Conservation (phyloP, 768 basidiomycete species). For the Boletus eberwhitei region DNA sequence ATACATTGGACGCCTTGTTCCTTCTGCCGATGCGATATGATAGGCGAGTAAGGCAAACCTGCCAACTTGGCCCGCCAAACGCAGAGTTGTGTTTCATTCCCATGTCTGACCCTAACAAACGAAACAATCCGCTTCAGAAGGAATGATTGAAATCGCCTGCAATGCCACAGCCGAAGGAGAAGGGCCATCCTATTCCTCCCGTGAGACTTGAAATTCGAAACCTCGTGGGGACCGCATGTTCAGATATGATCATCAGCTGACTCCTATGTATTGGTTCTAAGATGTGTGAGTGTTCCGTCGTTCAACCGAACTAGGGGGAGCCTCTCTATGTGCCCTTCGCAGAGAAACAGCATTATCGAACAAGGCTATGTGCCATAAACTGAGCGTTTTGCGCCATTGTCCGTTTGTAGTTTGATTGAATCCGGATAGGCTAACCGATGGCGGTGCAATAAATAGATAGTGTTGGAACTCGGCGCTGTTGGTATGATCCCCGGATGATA, state of each 20-base stretch:
- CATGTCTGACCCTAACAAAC: not conserved
- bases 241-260: slow-evolving; percentile 21
- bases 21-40: not conserved
- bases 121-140: slow-evolving; percentile 10
- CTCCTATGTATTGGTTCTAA: slow-evolving; percentile 8
- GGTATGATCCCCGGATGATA: slow-evolving; percentile 10
- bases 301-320: slow-evolving; percentile 2
- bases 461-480: slow-evolving; percentile 6
- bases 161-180: slow-evolving; percentile 2
- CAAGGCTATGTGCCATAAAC: not conserved
- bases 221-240: slow-evolving; percentile 28
- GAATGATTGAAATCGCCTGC: slow-evolving; percentile 9
- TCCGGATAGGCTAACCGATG: slow-evolving; percentile 11
- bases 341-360: not conserved
- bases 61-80: not conserved
- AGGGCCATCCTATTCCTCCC: slow-evolving; percentile 2
- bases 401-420: slow-evolving; percentile 7
- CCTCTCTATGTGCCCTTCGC: not conserved
- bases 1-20: not conserved
- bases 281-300: not conserved
- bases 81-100: not conserved
- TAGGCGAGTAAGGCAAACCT: not conserved
- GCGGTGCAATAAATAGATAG: slow-evolving; percentile 5
- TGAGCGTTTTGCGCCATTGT: not conserved
- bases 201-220: slow-evolving; percentile 14